phyloP scores from a whole-genome alignment of 345 rosid species.

The Eucalyptus coolabah region DNA sequence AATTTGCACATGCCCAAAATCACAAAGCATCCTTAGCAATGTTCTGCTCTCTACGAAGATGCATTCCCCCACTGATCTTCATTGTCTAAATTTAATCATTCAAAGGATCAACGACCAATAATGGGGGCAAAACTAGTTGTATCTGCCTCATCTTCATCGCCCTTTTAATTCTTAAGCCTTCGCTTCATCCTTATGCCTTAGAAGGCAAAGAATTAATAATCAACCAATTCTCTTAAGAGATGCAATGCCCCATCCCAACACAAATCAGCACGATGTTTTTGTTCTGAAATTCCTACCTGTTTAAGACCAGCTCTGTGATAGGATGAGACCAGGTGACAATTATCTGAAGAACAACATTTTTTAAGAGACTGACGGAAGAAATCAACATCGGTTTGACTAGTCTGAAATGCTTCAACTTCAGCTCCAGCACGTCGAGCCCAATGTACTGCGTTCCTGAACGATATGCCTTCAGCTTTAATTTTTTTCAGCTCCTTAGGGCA shows the following conservation, averaged over 20 bases:
- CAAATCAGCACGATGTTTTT: background rate
- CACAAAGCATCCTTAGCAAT: background rate
- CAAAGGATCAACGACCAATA: background rate
- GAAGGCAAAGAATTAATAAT: background rate
- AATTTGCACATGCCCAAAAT: background rate
- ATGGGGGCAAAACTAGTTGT: background rate
- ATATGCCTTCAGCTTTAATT: slow-evolving; percentile 71
- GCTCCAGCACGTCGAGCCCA: slow-evolving; percentile 87
- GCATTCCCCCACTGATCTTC: background rate
- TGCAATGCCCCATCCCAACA: background rate
- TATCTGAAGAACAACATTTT: slow-evolving; percentile 56
- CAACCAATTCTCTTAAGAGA: background rate
- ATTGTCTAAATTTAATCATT: background rate
- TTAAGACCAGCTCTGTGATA: slow-evolving; percentile 59
- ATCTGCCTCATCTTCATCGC: background rate
- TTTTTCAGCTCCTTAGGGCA: slow-evolving; percentile 82
- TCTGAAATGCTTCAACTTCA: slow-evolving; percentile 73
- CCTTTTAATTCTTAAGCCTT: background rate
- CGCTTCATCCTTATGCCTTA: background rate
- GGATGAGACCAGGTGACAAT: slow-evolving; percentile 69
- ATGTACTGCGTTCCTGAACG: slow-evolving; percentile 78
- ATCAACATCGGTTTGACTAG: slow-evolving; percentile 63
- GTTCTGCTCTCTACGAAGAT: background rate
- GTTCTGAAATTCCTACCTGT: slow-evolving; percentile 28
- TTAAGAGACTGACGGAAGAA: slow-evolving; percentile 49